Evolutionary conservation across 1,139 yeast genomes (phyloP), one percentile per base, ranked within the genome.

Genomic region (Suhomyces ambrosiae): DNA sequence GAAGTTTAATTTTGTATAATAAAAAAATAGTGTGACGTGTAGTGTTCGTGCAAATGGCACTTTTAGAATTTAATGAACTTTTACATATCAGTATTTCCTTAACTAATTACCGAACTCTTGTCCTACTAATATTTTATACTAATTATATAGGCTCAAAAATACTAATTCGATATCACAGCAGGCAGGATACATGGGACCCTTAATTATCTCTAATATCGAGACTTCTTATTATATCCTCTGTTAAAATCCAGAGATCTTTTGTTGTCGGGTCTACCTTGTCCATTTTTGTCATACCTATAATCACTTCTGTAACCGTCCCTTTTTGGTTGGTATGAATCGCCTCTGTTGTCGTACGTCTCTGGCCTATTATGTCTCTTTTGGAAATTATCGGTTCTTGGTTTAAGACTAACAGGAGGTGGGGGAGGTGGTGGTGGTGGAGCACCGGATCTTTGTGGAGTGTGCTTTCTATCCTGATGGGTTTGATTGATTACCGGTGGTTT

Each of bases 181-280:
- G 7, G n/a, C n/a, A n/a, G n/a, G n/a, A n/a, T n/a, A n/a, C n/a
- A n/a, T n/a, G n/a, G n/a, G n/a, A n/a, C n/a, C n/a, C n/a, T 7
- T 5, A 7, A 23, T 8, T 8, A 7, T n/a, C n/a, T n/a, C 25
- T 8, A 58, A 42, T 64, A 58, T 39, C 63, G 62, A 32, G 54
- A 56, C 44, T 60, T 64, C 46, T 68, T 68, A 24, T 63, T 69
- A 42, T 60, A 58, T 4, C 56, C 58, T 34, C 70, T 47, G 21
- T 59, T 56, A 28, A 53, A 47, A 17, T 61, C 67, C 33, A 49
- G 47, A 37, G 55, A 60, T 47, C 72, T 53, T 37, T 66, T 65
- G 24, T 50, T 55, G 57, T 47, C 72, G 34, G 46, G 42, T 21
- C 37, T 25, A 12, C 21, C 37, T 13, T 41, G 33, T n/a, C 15